Conservation (phyloP, 179 eudicot genomes). For the Heliamphora pulchella region DNA sequence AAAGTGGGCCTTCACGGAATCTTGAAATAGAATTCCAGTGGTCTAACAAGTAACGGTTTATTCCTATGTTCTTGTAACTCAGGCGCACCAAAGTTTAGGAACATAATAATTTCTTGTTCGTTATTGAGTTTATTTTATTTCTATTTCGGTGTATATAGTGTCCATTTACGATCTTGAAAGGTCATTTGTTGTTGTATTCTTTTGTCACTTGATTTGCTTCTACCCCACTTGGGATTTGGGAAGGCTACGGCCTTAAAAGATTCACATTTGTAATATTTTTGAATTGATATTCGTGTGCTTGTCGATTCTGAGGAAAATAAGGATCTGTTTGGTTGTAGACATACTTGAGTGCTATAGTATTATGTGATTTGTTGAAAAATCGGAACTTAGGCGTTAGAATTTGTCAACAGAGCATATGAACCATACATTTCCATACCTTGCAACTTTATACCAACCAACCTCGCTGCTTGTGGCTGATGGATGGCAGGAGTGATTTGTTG, state of each 20-base stretch:
- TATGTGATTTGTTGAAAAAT: conserved; percentile 2
- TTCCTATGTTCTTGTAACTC: background rate
- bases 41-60: conserved; percentile 53
- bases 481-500: no score
- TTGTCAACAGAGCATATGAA: background rate
- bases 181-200: conserved; percentile 25
- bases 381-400: background rate
- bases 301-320: background rate
- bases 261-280: background rate
- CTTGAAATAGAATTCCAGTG: conserved; percentile 94
- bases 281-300: conserved; percentile 12
- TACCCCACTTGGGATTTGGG: background rate
- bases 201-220: conserved; percentile 22
- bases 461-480: no score
- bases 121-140: conserved; percentile 9
- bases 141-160: conserved; percentile 16
- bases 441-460: no score
- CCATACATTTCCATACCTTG: background rate
- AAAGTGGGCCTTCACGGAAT: conserved; percentile 86
- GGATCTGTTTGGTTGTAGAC: background rate
- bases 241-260: conserved; percentile 12
- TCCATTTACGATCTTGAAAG: conserved; percentile 19
- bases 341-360: background rate
- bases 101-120: background rate
- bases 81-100: background rate